Percentiles rank a stretch among this genome's conserved stretches.
Evolutionary conservation across 192 early-diverging fungal genomes (phyloP).

Genomic region (Backusella luteola): DNA sequence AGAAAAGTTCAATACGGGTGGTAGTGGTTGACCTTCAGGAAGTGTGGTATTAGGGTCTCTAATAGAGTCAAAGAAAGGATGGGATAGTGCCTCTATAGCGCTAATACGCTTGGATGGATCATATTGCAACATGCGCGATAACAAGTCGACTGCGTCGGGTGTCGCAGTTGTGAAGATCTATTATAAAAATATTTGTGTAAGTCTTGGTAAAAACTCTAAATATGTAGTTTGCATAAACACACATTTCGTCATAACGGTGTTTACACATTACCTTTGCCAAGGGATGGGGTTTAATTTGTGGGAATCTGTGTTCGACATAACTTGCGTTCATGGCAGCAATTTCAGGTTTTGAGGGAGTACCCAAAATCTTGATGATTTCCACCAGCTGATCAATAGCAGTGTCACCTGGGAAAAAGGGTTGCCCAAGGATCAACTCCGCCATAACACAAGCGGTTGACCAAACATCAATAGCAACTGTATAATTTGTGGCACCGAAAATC

Average conservation of each 20-base stretch:
- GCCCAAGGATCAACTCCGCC: conserved; percentile 92
- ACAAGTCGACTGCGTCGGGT: conserved; percentile 82
- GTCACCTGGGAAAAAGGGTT: conserved; percentile 96
- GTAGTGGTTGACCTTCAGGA: conserved; percentile 79
- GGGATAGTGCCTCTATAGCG: conserved; percentile 89
- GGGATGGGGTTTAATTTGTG: conserved; percentile 93
- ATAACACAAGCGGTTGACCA: conserved; percentile 98
- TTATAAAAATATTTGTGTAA: not conserved
- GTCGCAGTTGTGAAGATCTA: conserved; percentile 72
- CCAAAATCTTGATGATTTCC: conserved; percentile 98
- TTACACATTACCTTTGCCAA: conserved; percentile 65
- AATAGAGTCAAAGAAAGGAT: conserved; percentile 97
- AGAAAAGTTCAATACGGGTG: conserved; percentile 89
- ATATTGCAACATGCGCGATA: conserved; percentile 86
- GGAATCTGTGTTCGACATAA: conserved; percentile 98
- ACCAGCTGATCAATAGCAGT: conserved; percentile 97
- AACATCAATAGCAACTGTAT: conserved; percentile 86
- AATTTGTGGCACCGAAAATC: conserved; percentile 94
- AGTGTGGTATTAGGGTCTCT: conserved; percentile 79
- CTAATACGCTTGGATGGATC: conserved; percentile 80
- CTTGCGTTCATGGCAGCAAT: conserved; percentile 97
- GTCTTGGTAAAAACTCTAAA: not conserved
- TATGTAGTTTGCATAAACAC: not conserved
- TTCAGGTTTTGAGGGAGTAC: conserved; percentile 95
- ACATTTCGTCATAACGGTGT: not conserved